These are phyloP conservation scores for Psilocybe sp. DNA, from an alignment of 768 basidiomycete genomes.

Conservation along the genomic window DNA sequence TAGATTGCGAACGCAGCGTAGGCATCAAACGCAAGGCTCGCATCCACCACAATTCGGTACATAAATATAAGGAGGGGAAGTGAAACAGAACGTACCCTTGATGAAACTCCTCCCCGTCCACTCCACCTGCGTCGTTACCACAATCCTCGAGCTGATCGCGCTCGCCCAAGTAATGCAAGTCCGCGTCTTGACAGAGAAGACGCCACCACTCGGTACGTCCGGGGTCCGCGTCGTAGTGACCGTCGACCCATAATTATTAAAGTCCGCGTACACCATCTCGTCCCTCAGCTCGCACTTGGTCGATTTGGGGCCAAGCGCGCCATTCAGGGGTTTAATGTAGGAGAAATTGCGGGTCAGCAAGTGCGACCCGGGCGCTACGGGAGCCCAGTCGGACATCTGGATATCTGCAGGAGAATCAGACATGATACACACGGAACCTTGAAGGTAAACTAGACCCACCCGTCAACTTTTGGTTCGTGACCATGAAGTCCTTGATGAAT, in stretches of 20 bases:
- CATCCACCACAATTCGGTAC: too few relatives aligned
- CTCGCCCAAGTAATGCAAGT: constrained; percentile 97
- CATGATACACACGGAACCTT: background rate
- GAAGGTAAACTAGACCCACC: constrained; percentile 50
- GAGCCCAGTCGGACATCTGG: constrained; percentile 94
- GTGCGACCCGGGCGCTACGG: constrained; percentile 55
- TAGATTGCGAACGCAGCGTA: too few relatives aligned
- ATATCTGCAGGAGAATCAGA: constrained; percentile 56
- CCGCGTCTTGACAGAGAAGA: constrained; percentile 90
- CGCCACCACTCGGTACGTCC: constrained; percentile 91
- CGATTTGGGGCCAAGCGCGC: constrained; percentile 87
- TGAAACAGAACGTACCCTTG: constrained; percentile 54
- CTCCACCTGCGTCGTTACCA: constrained; percentile 90
- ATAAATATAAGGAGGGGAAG: background rate
- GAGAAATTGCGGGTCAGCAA: constrained; percentile 87
- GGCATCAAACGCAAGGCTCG: background rate
- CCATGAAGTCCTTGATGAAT: constrained; percentile 94
- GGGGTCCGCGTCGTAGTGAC: constrained; percentile 90
- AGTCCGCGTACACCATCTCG: constrained; percentile 76
- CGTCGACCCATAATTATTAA: constrained; percentile 78
- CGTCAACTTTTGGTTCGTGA: constrained; percentile 79
- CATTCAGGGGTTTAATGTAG: constrained; percentile 92
- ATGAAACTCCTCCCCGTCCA: constrained; percentile 98
- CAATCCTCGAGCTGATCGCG: constrained; percentile 66
- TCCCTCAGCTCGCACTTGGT: constrained; percentile 95